Conservation (phyloP, 2,329 filamentous ascomycete genomes). For the Penicillium olsonii region DNA sequence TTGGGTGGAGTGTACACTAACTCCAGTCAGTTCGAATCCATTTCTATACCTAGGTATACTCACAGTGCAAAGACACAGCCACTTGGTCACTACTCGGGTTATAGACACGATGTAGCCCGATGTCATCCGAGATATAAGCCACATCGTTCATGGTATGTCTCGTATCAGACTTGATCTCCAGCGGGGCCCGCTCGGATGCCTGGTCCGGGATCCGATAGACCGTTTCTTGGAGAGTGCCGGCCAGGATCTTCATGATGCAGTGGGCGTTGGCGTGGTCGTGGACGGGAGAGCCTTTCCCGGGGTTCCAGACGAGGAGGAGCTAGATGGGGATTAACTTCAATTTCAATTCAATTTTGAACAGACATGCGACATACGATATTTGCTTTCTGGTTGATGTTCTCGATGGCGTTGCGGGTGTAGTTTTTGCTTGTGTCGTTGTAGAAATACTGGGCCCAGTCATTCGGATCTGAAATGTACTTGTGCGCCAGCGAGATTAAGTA, state of each 20-base stretch:
- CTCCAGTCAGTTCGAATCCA: background rate
- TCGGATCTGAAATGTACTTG: constrained; percentile 30
- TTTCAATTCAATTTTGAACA: too few species aligned
- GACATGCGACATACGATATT: constrained; percentile 36
- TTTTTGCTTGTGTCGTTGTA: constrained; percentile 35
- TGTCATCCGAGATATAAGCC: constrained; percentile 35
- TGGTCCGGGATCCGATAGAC: constrained; percentile 27
- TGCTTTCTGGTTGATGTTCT: constrained; percentile 35
- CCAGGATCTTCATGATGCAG: constrained; percentile 40
- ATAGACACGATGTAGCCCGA: constrained; percentile 34
- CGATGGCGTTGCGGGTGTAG: constrained; percentile 36
- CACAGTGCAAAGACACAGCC: constrained; percentile 36
- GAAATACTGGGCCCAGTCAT: constrained; percentile 32
- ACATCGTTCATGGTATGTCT: constrained; percentile 31
- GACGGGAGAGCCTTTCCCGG: constrained; percentile 36
- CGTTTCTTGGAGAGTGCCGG: constrained; percentile 31
- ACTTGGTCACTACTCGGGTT: constrained; percentile 29
- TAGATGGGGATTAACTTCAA: constrained; percentile 2
- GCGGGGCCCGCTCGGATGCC: constrained; percentile 14
- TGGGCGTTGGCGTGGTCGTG: constrained; percentile 41
- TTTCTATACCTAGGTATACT: constrained; percentile 13
- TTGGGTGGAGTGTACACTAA: constrained; percentile 37
- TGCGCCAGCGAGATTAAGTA: constrained; percentile 29
- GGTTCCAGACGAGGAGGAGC: constrained; percentile 38
- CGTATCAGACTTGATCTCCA: constrained; percentile 28